Evolutionary conservation across 768 basidiomycete species (phyloP).

Genomic region (Ephemerocybe angulata): DNA sequence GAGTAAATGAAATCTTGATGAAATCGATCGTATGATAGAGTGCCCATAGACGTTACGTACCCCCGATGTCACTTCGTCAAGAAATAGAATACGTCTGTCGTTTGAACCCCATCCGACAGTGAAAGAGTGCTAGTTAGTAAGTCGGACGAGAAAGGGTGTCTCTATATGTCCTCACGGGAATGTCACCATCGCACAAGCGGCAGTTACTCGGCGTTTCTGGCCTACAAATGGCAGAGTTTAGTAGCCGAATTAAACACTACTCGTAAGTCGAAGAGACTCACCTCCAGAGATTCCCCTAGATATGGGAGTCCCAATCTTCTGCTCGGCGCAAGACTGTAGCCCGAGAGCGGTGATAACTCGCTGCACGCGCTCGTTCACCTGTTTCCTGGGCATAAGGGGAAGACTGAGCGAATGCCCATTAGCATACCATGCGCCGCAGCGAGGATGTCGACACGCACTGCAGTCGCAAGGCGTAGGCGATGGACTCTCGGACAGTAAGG

Average conservation of each 20-base stretch:
- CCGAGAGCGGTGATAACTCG: slow-evolving; percentile 45
- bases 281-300: slow-evolving; percentile 59
- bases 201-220: slow-evolving; percentile 60
- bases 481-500: slow-evolving; percentile 53
- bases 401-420: slow-evolving; percentile 21
- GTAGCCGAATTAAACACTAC: not conserved
- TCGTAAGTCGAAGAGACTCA: slow-evolving; percentile 12
- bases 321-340: slow-evolving; percentile 42
- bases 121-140: no score
- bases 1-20: not conserved
- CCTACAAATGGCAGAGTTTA: slow-evolving; percentile 26
- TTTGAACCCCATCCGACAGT: no score
- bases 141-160: no score
- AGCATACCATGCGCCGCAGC: not conserved
- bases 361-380: slow-evolving; percentile 39
- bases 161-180: slow-evolving; percentile 36
- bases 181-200: slow-evolving; percentile 59
- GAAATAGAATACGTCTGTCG: slow-evolving; percentile 53
- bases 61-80: slow-evolving; percentile 62
- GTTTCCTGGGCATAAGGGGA: slow-evolving; percentile 32
- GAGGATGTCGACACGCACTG: slow-evolving; percentile 28
- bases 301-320: slow-evolving; percentile 55
- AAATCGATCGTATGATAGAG: not conserved
- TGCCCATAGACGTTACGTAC: slow-evolving; percentile 17
- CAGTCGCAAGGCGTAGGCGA: slow-evolving; percentile 48